Percentiles rank a stretch among this genome's conserved stretches.
Evolutionary conservation across 2,329 filamentous ascomycete genomes (phyloP).

Genomic region (Colletotrichum sp.): DNA sequence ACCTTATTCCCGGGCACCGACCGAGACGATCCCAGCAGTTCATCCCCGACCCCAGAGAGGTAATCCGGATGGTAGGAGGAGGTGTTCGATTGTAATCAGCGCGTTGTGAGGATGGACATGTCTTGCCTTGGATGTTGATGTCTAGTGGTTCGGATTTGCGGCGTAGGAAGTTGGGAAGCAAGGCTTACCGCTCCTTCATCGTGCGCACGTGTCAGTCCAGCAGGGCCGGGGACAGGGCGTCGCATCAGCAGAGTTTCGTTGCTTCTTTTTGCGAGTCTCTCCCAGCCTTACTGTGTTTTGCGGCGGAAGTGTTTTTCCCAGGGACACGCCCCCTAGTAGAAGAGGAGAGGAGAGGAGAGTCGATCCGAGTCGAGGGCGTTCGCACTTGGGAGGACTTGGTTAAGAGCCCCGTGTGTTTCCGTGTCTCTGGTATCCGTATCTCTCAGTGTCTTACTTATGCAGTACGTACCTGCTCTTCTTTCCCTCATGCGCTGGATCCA

Average conservation of each 20-base stretch:
- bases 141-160: background rate
- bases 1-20: background rate
- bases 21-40: constrained; percentile 7
- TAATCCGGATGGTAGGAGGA: background rate
- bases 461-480: background rate
- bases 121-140: background rate
- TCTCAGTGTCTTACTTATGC: background rate
- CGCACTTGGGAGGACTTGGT: background rate
- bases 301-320: background rate
- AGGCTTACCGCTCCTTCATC: background rate
- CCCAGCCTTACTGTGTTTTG: background rate
- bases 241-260: background rate
- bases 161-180: background rate
- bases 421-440: background rate
- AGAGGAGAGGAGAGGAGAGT: too few species aligned
- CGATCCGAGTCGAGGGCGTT: background rate
- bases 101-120: background rate
- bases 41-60: background rate
- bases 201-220: background rate
- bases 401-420: background rate
- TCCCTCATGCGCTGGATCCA: background rate
- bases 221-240: background rate
- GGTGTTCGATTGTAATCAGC: background rate
- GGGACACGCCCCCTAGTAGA: background rate
- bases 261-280: background rate